Percentiles rank a stretch among this genome's conserved stretches.
Evolutionary conservation across 2,329 filamentous ascomycete species (phyloP).

Genomic region (Aspergillus hiratsukae): DNA sequence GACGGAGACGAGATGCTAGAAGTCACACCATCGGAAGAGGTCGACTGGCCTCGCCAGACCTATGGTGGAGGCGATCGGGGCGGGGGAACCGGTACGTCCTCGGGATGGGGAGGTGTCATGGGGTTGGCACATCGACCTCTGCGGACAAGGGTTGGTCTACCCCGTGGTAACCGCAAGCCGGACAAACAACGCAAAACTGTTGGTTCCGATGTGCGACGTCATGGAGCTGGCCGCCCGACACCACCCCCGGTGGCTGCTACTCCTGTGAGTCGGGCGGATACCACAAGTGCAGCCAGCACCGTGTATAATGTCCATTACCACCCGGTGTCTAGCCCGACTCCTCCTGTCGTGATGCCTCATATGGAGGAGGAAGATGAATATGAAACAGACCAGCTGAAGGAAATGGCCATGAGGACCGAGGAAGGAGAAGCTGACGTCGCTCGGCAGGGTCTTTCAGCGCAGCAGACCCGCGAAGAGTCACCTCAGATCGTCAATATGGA

Average conservation of each 20-base stretch:
- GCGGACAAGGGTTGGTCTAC: constrained; percentile 29
- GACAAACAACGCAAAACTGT: constrained; percentile 12
- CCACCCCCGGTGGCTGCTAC: constrained; percentile 49
- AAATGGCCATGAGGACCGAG: constrained; percentile 15
- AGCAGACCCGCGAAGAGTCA: constrained; percentile 27
- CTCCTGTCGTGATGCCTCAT: constrained; percentile 33
- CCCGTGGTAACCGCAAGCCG: constrained; percentile 19
- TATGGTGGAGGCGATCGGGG: constrained; percentile 37
- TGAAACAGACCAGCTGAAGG: constrained; percentile 20
- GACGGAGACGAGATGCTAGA: constrained; percentile 93
- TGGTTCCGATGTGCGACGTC: constrained; percentile 9
- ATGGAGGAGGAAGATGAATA: constrained; percentile 30
- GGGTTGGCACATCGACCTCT: constrained; percentile 33
- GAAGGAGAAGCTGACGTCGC: constrained; percentile 5
- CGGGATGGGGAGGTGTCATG: constrained; percentile 38
- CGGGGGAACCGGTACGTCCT: constrained; percentile 31
- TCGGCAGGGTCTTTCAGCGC: constrained; percentile 14
- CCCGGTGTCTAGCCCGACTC: constrained; percentile 47
- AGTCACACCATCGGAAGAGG: constrained; percentile 55
- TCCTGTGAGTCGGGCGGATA: constrained; percentile 57
- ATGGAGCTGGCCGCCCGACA: constrained; percentile 28
- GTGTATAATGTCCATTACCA: constrained; percentile 62
- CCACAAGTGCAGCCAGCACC: constrained; percentile 59
- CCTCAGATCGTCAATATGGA: constrained; percentile 29
- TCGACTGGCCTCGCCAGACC: constrained; percentile 42